Percentiles rank a stretch among this genome's conserved stretches.
These are phyloP conservation scores for Luzula sylvatica DNA, from an alignment of 176 grass and related monocot genomes.

Conservation along the genomic window DNA sequence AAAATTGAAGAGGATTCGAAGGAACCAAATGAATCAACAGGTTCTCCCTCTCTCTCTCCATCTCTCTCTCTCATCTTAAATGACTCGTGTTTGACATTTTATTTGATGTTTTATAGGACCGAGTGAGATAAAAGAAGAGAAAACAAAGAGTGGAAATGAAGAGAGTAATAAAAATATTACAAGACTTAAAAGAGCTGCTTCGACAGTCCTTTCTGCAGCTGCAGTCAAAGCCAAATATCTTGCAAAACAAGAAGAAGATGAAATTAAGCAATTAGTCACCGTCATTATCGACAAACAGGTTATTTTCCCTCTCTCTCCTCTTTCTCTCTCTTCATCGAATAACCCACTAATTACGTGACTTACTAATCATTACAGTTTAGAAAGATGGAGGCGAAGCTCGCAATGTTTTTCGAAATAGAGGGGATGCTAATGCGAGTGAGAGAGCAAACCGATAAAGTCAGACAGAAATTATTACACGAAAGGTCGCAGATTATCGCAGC, in stretches of 20 bases:
- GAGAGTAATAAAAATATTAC: constrained; percentile 40
- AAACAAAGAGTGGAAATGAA: neutral
- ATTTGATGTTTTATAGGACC: constrained; percentile 36
- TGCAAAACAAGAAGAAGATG: constrained; percentile 74
- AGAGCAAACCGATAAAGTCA: constrained; percentile 80
- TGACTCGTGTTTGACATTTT: too few relatives aligned
- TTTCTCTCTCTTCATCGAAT: neutral
- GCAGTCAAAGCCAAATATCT: constrained; percentile 84
- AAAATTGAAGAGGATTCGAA: constrained; percentile 3
- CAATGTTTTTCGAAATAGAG: constrained; percentile 66
- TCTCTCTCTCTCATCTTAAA: too few relatives aligned
- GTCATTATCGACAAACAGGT: constrained; percentile 92
- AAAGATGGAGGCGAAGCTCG: constrained; percentile 73
- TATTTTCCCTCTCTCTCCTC: neutral
- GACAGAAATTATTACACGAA: constrained; percentile 70
- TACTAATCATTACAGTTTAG: constrained; percentile 46
- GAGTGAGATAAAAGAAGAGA: constrained; percentile 23
- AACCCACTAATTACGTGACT: neutral
- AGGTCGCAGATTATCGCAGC: constrained; percentile 75
- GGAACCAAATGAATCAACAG: constrained; percentile 1
- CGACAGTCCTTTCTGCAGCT: constrained; percentile 76
- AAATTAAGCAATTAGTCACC: constrained; percentile 57
- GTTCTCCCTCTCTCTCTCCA: too few relatives aligned
- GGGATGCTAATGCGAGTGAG: constrained; percentile 48
- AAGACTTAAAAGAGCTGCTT: constrained; percentile 73